Percentiles rank a stretch among this genome's conserved stretches.
Evolutionary conservation across 257 asterid species (phyloP).

Genomic region (Solanum ossicruentum): DNA sequence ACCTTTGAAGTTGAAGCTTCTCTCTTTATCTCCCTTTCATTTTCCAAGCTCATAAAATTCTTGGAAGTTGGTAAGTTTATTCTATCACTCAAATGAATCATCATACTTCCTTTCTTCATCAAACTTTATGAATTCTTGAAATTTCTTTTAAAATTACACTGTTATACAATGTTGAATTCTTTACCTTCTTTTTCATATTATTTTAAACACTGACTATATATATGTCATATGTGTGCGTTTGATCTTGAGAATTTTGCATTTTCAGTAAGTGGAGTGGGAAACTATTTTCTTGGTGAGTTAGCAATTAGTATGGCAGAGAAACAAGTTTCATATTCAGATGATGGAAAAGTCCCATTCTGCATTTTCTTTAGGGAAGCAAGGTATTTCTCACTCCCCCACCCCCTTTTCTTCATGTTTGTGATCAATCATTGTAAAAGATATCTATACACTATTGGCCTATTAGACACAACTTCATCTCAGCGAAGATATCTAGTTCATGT

Average conservation of each 20-base stretch:
- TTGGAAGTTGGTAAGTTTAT: neutral
- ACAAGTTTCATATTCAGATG: conserved; percentile 7
- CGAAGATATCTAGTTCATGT: too few species aligned
- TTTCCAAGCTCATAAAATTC: neutral
- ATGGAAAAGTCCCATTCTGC: conserved; percentile 14
- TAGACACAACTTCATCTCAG: too few species aligned
- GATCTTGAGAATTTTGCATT: neutral
- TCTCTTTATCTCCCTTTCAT: neutral
- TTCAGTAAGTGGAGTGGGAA: neutral
- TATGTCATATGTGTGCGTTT: neutral
- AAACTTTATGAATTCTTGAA: neutral
- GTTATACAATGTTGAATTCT: too few species aligned
- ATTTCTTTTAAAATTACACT: neutral
- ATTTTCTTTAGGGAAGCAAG: conserved; percentile 27
- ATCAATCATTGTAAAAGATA: neutral
- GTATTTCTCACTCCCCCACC: conserved; percentile 1
- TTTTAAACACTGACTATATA: too few species aligned
- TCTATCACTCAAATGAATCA: neutral
- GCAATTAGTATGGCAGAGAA: conserved; percentile 17
- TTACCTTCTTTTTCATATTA: too few species aligned
- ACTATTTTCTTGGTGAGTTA: neutral
- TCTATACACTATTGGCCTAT: neutral
- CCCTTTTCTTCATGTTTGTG: too few species aligned
- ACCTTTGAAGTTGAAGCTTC: neutral
- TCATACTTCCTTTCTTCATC: neutral